Percentiles rank a stretch among this genome's conserved stretches.
These are phyloP conservation scores for Drosera capensis DNA, from an alignment of 148 eudicot species.

Conservation along the genomic window DNA sequence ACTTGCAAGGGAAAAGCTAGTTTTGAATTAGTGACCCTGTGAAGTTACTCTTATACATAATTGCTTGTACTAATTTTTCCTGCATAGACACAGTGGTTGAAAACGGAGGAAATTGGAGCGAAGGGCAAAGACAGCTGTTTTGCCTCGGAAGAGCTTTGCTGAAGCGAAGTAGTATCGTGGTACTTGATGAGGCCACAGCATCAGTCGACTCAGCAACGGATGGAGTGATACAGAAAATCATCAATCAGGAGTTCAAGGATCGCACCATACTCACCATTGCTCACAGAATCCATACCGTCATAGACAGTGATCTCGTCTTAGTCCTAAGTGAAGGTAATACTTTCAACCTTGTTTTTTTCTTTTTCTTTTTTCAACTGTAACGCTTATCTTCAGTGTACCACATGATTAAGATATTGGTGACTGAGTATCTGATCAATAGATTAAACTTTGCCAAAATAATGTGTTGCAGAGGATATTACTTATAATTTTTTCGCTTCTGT, in stretches of 20 bases:
- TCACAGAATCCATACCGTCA: constrained; percentile 92
- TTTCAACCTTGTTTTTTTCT: neutral
- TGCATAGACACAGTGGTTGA: constrained; percentile 48
- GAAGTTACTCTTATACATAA: too few species aligned
- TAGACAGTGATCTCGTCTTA: constrained; percentile 85
- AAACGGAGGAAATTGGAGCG: constrained; percentile 97
- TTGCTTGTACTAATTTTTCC: neutral
- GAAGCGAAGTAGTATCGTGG: constrained; percentile 65
- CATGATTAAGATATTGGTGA: neutral
- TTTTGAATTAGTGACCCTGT: too few species aligned
- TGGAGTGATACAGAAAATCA: constrained; percentile 64
- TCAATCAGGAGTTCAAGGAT: constrained; percentile 63
- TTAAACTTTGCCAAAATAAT: neutral
- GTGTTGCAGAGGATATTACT: too few species aligned
- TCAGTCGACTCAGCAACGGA: constrained; percentile 97
- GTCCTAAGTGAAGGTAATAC: constrained; percentile 90
- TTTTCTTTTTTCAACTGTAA: neutral
- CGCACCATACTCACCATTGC: constrained; percentile 90
- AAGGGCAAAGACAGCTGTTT: constrained; percentile 88
- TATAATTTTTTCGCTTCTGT: neutral
- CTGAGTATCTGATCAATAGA: neutral
- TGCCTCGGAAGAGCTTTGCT: constrained; percentile 91
- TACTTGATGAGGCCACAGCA: constrained; percentile 96
- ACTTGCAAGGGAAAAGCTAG: too few species aligned
- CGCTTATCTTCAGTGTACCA: neutral